phyloP scores from a whole-genome alignment of 2,329 filamentous ascomycete species.

The Orbilia brochopaga region DNA sequence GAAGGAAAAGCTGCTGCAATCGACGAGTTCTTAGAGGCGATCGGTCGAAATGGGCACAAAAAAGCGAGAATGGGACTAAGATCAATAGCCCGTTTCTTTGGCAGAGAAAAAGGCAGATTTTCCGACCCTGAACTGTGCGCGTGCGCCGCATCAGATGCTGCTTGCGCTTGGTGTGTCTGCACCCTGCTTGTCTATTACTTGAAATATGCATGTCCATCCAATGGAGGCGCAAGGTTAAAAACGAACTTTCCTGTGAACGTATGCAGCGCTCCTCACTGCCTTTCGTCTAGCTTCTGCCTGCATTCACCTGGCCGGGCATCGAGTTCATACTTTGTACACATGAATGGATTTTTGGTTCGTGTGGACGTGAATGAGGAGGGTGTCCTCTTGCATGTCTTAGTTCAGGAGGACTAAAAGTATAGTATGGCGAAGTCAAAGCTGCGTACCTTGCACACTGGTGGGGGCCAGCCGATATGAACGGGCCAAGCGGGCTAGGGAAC shows the following conservation, averaged over 20 bases:
- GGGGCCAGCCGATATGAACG: not conserved
- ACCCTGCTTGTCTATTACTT: conserved; percentile 1
- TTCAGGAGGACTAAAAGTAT: not conserved
- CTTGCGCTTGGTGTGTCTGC: conserved; percentile 17
- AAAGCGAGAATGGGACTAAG: not conserved
- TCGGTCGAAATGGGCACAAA: not conserved
- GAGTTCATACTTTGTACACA: no score
- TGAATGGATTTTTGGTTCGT: no score
- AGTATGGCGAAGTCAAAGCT: not conserved
- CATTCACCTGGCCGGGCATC: no score
- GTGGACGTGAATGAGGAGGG: no score
- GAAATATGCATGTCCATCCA: conserved; percentile 10
- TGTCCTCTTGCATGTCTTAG: not conserved
- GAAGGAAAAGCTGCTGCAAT: conserved; percentile 2
- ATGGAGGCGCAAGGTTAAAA: conserved; percentile 17
- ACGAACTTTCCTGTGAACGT: not conserved
- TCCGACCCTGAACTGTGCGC: conserved; percentile 1
- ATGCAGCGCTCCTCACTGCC: not conserved
- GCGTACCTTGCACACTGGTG: conserved; percentile 21
- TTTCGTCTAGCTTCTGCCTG: conserved; percentile 22
- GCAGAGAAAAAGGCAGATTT: not conserved
- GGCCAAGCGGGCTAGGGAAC: not conserved
- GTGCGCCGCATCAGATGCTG: conserved; percentile 13
- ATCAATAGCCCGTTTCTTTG: not conserved
- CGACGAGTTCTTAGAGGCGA: not conserved